Percentiles rank a stretch among this genome's conserved stretches.
Evolutionary conservation across 2,329 filamentous ascomycete genomes (phyloP).

Genomic region (Leptographium galeiforme): DNA sequence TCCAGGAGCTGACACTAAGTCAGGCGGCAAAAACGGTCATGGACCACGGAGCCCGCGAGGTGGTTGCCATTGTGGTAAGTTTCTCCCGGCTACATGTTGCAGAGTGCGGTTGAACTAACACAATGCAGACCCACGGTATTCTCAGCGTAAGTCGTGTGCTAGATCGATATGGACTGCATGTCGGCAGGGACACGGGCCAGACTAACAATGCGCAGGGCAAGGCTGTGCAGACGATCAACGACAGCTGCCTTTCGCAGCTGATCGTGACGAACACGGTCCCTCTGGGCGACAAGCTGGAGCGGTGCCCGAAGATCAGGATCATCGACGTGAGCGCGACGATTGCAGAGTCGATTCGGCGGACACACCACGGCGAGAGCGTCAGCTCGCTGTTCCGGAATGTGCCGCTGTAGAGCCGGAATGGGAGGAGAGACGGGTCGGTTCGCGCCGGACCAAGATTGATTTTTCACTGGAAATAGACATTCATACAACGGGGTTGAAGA

Average conservation of each 20-base stretch:
- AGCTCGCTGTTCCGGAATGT: constrained; percentile 58
- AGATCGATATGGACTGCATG: not conserved
- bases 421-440: not conserved
- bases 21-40: constrained; percentile 72
- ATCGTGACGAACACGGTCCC: constrained; percentile 88
- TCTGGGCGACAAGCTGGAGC: constrained; percentile 60
- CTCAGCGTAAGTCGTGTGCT: constrained; percentile 6
- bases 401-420: constrained; percentile 25
- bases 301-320: constrained; percentile 68
- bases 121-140: constrained; percentile 10
- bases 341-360: constrained; percentile 55
- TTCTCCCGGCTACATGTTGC: not conserved
- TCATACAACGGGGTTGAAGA: not conserved
- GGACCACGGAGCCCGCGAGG: constrained; percentile 72
- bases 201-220: constrained; percentile 70
- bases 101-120: not conserved
- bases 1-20: not conserved
- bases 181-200: too few species aligned
- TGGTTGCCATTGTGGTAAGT: constrained; percentile 67
- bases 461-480: not conserved
- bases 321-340: constrained; percentile 84
- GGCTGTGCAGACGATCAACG: constrained; percentile 76
- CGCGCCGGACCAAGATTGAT: not conserved
- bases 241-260: constrained; percentile 59
- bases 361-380: constrained; percentile 52